Base-by-base conservation (phyloP, 441 rosid species). In the Theobroma grandiflorum region DNA sequence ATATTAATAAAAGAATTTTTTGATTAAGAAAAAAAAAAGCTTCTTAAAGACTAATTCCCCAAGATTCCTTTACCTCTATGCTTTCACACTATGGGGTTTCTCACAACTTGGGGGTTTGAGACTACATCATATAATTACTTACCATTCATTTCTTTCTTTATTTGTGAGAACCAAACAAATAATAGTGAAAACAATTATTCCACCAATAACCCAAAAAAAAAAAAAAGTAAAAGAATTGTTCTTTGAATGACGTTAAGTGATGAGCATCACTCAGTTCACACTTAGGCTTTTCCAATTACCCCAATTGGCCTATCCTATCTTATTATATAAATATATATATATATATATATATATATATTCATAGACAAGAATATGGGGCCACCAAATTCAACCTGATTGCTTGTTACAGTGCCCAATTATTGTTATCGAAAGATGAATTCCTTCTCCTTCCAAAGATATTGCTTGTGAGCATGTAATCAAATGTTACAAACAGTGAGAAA, bases 21-120 rank as follows among this genome's bases (percentile, higher is more conserved):
- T 26, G 31, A 26, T 1, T 26, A 26, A 26, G 31, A 26, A 26
- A 26, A 26, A 26, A 26, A 26, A 26, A 26, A 26, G 31, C 31
- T 26, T 26, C 1, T 26, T 26, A 26, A 26, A 26, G 31, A 26
- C 1, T 26, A 26, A 26, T 26, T 45, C 49, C 49, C 49, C 2
- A 7, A 67, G 74, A 81, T 72, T 73, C 83, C 49, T 45, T n/a
- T 11, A 9, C 20, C 59, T 14, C 59, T 22, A 6, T 62, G 40
- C 11, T 26, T 57, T 53, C 59, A 53, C 59, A 53, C 59, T 53
- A n/a, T 45, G 15, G 7, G n/a, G 12, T 53, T 53, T 53, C 59
- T 53, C 7, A 15, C 20, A 14, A 15, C 35, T 11, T n/a, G 68
- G 49, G 49, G 42, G 14, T 76, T 81, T 81, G 81, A 81, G 80